Percentiles rank a stretch among this genome's conserved stretches.
phyloP scores from a whole-genome alignment of 345 rosid genomes.

The Euphorbia tirucalli region DNA sequence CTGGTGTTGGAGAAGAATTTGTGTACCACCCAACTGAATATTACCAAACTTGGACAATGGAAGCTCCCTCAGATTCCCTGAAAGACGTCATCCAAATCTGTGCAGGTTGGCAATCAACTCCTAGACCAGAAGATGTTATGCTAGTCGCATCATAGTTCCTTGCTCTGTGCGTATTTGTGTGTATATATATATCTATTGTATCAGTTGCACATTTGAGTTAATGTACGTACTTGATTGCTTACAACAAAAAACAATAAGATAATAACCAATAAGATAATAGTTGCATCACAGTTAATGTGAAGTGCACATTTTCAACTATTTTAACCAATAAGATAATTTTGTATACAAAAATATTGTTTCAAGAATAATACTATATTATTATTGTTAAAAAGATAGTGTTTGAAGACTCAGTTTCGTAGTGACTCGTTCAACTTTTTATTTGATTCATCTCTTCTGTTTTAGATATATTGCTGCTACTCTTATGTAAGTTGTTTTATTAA shows the following conservation, averaged over 20 bases:
- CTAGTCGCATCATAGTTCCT: constrained; percentile 18
- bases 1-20: constrained; percentile 36
- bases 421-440: no score
- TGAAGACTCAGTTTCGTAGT: no score
- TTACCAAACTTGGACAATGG: constrained; percentile 58
- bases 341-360: background rate
- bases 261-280: no score
- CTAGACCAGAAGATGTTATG: constrained; percentile 38
- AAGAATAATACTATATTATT: no score
- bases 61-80: constrained; percentile 50
- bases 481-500: no score
- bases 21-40: constrained; percentile 57
- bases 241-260: background rate
- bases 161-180: no score
- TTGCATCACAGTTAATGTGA: no score
- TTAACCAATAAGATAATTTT: background rate
- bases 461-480: no score
- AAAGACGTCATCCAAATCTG: constrained; percentile 50
- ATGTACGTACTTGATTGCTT: background rate
- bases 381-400: no score
- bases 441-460: no score
- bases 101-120: constrained; percentile 63
- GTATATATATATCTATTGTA: background rate
- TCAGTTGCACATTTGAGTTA: background rate
- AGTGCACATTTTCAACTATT: background rate